A percentile compares a stretch with the other conserved stretches of the same genome.
Conservation (phyloP, 805 yeast species). For the Maudiozyma saulgeensis region DNA sequence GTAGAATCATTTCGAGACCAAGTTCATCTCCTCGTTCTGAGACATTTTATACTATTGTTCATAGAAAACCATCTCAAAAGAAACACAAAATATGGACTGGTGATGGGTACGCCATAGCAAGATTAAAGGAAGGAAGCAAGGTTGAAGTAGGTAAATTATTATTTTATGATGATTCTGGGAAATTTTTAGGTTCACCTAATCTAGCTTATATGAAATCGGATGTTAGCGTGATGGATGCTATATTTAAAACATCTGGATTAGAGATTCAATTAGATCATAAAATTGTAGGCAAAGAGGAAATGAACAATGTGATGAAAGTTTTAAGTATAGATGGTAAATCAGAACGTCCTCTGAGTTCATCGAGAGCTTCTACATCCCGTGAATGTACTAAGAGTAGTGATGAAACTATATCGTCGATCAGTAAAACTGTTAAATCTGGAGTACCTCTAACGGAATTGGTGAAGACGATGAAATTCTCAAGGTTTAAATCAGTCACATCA, state of each 20-base stretch:
- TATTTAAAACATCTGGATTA: constrained; percentile 43
- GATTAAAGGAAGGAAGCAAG: constrained; percentile 6
- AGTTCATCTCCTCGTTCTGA: not conserved
- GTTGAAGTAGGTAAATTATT: constrained; percentile 13
- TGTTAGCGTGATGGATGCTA: constrained; percentile 26
- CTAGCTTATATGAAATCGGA: constrained; percentile 13
- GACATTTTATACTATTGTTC: constrained; percentile 36
- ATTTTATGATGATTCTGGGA: constrained; percentile 22
- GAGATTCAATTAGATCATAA: constrained; percentile 58
- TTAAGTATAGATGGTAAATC: not conserved
- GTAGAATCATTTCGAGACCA: not conserved
- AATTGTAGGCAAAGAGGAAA: constrained; percentile 20
- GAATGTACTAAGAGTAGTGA: not conserved
- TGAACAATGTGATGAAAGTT: constrained; percentile 2
- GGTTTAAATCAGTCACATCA: not conserved
- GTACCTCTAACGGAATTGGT: not conserved
- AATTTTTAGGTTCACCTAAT: constrained; percentile 22
- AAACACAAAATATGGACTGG: constrained; percentile 94
- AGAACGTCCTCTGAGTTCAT: not conserved
- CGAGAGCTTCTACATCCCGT: not conserved
- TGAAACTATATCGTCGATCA: not conserved
- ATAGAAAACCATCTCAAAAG: constrained; percentile 62
- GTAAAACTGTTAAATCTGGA: not conserved
- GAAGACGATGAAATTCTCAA: not conserved
- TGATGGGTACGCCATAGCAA: constrained; percentile 54